Base-by-base conservation (phyloP, 164 flowering plant species). In the Stephania japonica region DNA sequence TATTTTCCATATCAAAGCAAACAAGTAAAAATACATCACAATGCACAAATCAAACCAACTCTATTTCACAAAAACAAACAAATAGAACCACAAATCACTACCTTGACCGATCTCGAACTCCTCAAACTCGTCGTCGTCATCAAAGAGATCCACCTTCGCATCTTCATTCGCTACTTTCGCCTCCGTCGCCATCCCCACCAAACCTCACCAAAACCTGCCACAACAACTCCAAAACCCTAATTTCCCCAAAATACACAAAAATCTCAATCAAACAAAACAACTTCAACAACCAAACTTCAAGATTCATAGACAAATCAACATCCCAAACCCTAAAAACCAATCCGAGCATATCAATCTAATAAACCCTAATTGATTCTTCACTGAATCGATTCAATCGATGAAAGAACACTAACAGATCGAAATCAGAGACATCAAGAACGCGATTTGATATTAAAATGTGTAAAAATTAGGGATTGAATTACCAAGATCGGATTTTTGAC, bases 111-210 rank as follows among this genome's bases (percentile, higher is more conserved):
- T 84, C 38, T 87, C 86, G 70, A 89, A 89, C 74, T 87, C 92
- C 73, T 89, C 92, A 65, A 87, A 89, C 71, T 87, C 92, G 69
- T 87, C 92, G 74, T 87, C 90, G 53, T 89, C 90, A 65, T 89
- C 90, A 75, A 89, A 89, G 6, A 89, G 81, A 75, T 89, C 93
- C 18, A 87, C 76, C 87, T 87, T 89, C 6, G 79, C 85, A 42
- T 82, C 86, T 72, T 87, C 88, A 10, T 83, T 72, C 32, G 79
- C 79, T 7, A 80, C 73, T 78, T 87, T 87, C 6, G 84, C 41
- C 69, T 84, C 89, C 18, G 79, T 79, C 67, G 86, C 87, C 86
- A 56, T 56, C 63, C 63, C 63, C n/a, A 18, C 63, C n/a, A 18
- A 56, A 56, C 5, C 61, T 13, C 61, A 1, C 61, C n/a, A 53